Percentiles rank a stretch among this genome's conserved stretches.
phyloP scores from a whole-genome alignment of 2,329 filamentous ascomycete species.

The Helotiales sp. region DNA sequence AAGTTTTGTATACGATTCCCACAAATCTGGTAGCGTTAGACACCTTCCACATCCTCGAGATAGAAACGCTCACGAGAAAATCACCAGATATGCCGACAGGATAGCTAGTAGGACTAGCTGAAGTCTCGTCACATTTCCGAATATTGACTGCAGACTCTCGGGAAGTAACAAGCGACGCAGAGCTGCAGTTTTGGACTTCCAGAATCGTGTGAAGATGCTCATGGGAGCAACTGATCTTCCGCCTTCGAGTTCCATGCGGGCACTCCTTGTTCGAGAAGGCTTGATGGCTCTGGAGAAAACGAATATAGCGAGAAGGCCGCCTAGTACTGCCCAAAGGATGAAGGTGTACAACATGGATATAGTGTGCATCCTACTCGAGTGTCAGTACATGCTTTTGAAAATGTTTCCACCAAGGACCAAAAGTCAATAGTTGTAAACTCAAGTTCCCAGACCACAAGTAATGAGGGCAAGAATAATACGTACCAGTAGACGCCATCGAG shows the following conservation, averaged over 20 bases:
- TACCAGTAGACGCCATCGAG: constrained; percentile 57
- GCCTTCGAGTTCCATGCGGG: background rate
- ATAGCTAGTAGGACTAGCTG: constrained; percentile 67
- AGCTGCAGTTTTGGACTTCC: constrained; percentile 6
- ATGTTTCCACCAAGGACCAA: background rate
- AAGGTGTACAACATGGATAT: constrained; percentile 59
- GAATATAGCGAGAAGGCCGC: constrained; percentile 52
- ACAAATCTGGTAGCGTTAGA: constrained; percentile 50
- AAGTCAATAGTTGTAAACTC: no score
- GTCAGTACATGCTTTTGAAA: background rate
- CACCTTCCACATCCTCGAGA: background rate
- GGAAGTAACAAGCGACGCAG: constrained; percentile 58
- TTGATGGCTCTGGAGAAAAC: constrained; percentile 43
- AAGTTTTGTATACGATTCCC: constrained; percentile 70
- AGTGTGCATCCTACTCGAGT: constrained; percentile 49
- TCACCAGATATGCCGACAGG: constrained; percentile 64
- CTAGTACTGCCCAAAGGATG: constrained; percentile 61
- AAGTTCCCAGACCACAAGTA: no score
- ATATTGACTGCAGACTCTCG: constrained; percentile 60
- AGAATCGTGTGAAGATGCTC: background rate
- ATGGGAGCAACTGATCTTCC: constrained; percentile 28
- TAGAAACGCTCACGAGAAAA: constrained; percentile 59
- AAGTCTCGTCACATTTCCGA: constrained; percentile 70
- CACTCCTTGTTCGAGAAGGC: constrained; percentile 10
- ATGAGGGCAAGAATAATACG: background rate